A percentile compares a stretch with the other conserved stretches of the same genome.
Conservation (phyloP, 345 rosid genomes). For the Laguncularia racemosa region DNA sequence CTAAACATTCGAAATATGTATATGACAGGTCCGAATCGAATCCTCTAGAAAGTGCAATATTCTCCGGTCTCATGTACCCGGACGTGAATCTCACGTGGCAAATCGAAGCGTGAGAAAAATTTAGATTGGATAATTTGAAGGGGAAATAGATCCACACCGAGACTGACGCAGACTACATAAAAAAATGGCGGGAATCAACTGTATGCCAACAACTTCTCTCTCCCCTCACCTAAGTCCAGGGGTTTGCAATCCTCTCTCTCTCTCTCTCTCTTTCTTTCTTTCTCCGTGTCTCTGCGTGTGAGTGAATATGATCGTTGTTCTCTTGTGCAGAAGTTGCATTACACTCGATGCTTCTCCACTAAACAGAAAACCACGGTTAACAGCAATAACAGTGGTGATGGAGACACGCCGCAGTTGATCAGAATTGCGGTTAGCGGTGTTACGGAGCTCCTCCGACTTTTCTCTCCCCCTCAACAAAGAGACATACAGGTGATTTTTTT, state of each 20-base stretch:
- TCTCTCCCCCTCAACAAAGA: conserved; percentile 30
- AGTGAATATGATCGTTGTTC: conserved; percentile 1
- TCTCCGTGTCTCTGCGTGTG: not conserved
- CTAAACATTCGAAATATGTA: no score
- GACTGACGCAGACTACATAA: no score
- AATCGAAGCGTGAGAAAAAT: no score
- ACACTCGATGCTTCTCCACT: conserved; percentile 40
- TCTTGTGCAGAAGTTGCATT: conserved; percentile 16
- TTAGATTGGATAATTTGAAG: no score
- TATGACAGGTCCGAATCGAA: no score
- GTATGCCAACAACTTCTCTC: not conserved
- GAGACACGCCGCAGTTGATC: conserved; percentile 34
- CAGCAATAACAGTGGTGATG: not conserved
- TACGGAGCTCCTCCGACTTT: conserved; percentile 58
- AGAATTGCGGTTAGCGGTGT: conserved; percentile 65
- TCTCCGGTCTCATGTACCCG: no score
- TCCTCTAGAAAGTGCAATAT: no score
- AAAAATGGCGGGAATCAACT: conserved; percentile 13
- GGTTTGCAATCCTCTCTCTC: conserved; percentile 1
- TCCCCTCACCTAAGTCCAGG: not conserved
- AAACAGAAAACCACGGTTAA: conserved; percentile 7
- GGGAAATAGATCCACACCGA: no score
- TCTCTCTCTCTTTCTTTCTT: conserved; percentile 4
- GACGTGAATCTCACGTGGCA: no score
- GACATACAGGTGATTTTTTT: conserved; percentile 18